Conservation (phyloP, 2,329 filamentous ascomycete species). For the Penicillium sp. region DNA sequence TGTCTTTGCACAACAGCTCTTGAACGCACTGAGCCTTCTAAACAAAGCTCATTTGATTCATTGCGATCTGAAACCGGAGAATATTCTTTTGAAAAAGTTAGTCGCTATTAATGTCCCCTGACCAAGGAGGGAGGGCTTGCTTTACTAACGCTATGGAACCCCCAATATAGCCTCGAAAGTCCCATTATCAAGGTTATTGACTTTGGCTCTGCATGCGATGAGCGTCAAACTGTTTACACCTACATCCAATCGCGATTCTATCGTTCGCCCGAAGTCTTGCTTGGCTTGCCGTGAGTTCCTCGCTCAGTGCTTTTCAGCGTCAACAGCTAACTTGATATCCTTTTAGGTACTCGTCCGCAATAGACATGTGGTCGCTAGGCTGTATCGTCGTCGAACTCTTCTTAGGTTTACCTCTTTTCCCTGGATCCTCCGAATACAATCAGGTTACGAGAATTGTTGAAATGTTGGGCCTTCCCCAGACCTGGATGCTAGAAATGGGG, state of each 20-base stretch:
- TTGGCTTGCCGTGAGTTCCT: conserved; percentile 75
- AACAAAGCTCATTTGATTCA: conserved; percentile 98
- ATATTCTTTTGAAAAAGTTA: conserved; percentile 93
- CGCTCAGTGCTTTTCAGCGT: not conserved
- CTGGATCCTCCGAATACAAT: conserved; percentile 97
- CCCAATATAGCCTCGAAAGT: conserved; percentile 73
- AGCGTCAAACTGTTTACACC: conserved; percentile 97
- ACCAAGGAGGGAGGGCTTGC: not conserved
- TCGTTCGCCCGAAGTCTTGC: conserved; percentile 89
- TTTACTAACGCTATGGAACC: conserved; percentile 14
- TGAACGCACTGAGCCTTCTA: conserved; percentile 87
- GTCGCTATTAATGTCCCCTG: conserved; percentile 25
- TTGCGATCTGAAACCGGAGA: conserved; percentile 97
- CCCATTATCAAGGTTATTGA: conserved; percentile 99
- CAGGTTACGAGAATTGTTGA: conserved; percentile 96
- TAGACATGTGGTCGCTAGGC: conserved; percentile 99
- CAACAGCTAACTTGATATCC: not conserved
- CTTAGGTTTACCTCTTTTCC: conserved; percentile 90
- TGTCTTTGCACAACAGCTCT: conserved; percentile 94
- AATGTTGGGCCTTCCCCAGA: conserved; percentile 94
- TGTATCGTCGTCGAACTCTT: conserved; percentile 99
- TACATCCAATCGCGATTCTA: conserved; percentile 99
- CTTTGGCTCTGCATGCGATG: conserved; percentile 97
- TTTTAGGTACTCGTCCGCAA: conserved; percentile 86
- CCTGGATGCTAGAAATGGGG: conserved; percentile 99